Evolutionary conservation across 1,139 yeast genomes (phyloP).

Genomic region (Zygosaccharomyces sapae): DNA sequence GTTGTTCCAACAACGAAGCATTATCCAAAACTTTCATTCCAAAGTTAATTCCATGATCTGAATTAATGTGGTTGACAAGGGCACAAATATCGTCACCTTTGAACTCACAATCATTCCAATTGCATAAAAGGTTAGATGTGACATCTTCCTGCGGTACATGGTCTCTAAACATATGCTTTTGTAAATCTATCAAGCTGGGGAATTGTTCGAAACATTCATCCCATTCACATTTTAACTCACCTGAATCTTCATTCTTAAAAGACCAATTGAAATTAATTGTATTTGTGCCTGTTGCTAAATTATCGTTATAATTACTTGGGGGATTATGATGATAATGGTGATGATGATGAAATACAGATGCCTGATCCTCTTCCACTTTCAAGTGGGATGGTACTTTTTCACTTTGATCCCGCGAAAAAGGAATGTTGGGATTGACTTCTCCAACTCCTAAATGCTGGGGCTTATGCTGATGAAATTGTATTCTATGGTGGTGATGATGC

Average conservation of each 20-base stretch:
- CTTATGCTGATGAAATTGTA: conserved; percentile 37
- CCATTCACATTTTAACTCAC: conserved; percentile 48
- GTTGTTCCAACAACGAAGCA: conserved; percentile 16
- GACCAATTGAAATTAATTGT: conserved; percentile 40
- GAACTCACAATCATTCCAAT: conserved; percentile 68
- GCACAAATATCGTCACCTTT: conserved; percentile 48
- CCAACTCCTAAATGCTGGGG: not conserved
- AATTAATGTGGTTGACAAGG: conserved; percentile 57
- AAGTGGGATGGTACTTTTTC: not conserved
- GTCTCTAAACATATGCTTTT: conserved; percentile 53
- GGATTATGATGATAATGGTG: no score
- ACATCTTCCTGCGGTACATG: conserved; percentile 42
- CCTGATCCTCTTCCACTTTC: not conserved
- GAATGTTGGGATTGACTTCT: not conserved
- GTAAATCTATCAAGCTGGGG: conserved; percentile 45
- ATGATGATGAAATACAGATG: conserved; percentile 4
- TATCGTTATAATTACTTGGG: not conserved
- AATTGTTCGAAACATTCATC: conserved; percentile 45
- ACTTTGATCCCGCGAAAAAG: not conserved
- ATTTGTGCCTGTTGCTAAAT: conserved; percentile 13
- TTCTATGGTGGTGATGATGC: conserved; percentile 39
- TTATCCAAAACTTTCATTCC: conserved; percentile 28
- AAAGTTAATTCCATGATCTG: conserved; percentile 44
- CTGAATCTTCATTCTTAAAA: conserved; percentile 29
- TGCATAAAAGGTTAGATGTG: conserved; percentile 42